phyloP scores from a whole-genome alignment of 2,329 filamentous ascomycete genomes.

The Penicillium sp. region DNA sequence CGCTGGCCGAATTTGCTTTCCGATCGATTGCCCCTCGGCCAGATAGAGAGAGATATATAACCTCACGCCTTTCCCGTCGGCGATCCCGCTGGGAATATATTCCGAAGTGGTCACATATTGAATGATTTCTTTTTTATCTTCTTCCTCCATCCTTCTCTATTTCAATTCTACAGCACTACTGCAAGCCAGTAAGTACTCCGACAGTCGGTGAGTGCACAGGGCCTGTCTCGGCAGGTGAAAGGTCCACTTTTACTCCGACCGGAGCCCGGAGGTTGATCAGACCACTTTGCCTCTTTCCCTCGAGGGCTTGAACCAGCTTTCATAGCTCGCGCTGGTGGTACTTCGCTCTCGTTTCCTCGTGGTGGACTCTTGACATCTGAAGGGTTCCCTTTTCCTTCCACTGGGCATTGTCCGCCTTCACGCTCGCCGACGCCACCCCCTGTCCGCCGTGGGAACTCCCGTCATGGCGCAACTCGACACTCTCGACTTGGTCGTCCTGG shows the following conservation, averaged over 20 bases:
- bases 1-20: slow-evolving; percentile 9
- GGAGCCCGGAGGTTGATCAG: slow-evolving; percentile 13
- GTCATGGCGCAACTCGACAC: slow-evolving; percentile 93
- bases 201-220: slow-evolving; percentile 4
- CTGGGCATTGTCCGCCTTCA: slow-evolving; percentile 7
- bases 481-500: slow-evolving; percentile 88
- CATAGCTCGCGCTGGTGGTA: too few relatives aligned
- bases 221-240: slow-evolving; percentile 11
- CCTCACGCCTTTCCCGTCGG: not conserved
- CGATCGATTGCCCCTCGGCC: not conserved
- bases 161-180: not conserved
- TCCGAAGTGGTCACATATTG: too few relatives aligned
- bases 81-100: not conserved
- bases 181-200: too few relatives aligned
- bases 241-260: slow-evolving; percentile 17
- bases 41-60: not conserved
- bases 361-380: not conserved
- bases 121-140: not conserved
- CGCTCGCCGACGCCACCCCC: slow-evolving; percentile 3
- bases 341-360: slow-evolving; percentile 3
- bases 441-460: slow-evolving; percentile 6
- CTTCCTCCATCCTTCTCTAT: not conserved
- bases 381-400: slow-evolving; percentile 4
- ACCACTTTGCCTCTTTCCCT: slow-evolving; percentile 20
- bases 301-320: too few relatives aligned